phyloP scores from a whole-genome alignment of 1,139 yeast species.

The Geotrichum histeridarum region DNA sequence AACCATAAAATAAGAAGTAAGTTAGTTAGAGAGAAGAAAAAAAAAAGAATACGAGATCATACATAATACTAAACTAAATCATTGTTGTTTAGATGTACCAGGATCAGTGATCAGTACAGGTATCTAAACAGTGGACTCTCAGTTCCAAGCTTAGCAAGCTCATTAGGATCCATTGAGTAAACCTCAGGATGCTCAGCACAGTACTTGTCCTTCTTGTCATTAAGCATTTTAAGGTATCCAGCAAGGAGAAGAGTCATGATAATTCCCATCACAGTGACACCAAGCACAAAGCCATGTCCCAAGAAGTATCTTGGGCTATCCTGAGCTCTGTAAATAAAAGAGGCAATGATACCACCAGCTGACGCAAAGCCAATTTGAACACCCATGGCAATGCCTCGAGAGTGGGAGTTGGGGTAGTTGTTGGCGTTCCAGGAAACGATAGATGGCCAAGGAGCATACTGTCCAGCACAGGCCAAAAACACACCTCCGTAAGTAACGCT shows the following conservation, averaged over 20 bases:
- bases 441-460: conserved; percentile 16
- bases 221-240: conserved; percentile 3
- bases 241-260: conserved; percentile 5
- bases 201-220: conserved; percentile 12
- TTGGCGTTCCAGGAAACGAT: conserved; percentile 17
- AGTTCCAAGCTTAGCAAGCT: conserved; percentile 11
- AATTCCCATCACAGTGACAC: conserved; percentile 1
- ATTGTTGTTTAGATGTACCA: too few relatives aligned
- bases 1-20: not conserved
- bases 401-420: conserved; percentile 9
- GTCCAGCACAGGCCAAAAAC: conserved; percentile 13
- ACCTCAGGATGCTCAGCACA: conserved; percentile 14
- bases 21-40: not conserved
- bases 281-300: conserved; percentile 15
- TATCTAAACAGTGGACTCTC: conserved; percentile 15
- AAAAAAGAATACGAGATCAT: not conserved
- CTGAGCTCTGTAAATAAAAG: conserved; percentile 36
- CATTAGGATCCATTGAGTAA: conserved; percentile 5
- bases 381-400: conserved; percentile 18
- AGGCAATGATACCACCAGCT: conserved; percentile 39
- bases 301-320: conserved; percentile 16
- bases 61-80: not conserved
- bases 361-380: conserved; percentile 18
- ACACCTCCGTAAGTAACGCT: conserved; percentile 13
- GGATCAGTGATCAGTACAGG: not conserved